Conservation (phyloP, 305 asterid species). For the Fraxinus dipetala region DNA sequence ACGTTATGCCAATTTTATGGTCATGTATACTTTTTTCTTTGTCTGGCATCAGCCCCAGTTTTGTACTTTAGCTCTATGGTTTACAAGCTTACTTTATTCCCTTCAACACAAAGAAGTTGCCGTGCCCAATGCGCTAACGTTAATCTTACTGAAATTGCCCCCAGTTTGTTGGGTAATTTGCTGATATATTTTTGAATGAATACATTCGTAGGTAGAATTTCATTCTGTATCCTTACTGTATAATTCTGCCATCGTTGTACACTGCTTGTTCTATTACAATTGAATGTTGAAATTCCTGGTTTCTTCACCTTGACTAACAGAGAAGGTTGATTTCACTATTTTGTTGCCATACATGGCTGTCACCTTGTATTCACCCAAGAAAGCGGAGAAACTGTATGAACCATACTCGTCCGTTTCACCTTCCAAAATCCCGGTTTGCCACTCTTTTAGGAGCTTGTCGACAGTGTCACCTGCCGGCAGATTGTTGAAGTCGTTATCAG, state of each 20-base stretch:
- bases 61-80: not conserved
- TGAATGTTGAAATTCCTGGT: slow-evolving; percentile 40
- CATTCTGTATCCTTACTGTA: not conserved
- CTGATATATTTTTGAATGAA: not conserved
- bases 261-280: slow-evolving; percentile 4
- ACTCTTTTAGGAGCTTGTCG: slow-evolving; percentile 43
- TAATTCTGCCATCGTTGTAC: not conserved
- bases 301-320: slow-evolving; percentile 38
- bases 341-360: slow-evolving; percentile 26
- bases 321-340: slow-evolving; percentile 31
- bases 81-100: not conserved
- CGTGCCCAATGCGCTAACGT: not conserved
- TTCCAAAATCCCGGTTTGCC: slow-evolving; percentile 35
- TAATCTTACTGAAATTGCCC: not conserved
- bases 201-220: not conserved
- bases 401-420: slow-evolving; percentile 41
- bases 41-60: not conserved
- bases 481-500: slow-evolving; percentile 35
- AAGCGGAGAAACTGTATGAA: slow-evolving; percentile 36
- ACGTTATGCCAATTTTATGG: not conserved
- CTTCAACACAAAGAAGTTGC: not conserved
- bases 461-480: slow-evolving; percentile 46
- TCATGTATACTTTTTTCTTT: not conserved
- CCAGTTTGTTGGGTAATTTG: not conserved
- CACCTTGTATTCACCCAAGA: slow-evolving; percentile 40